Percentiles rank a stretch among this genome's conserved stretches.
phyloP scores from a whole-genome alignment of 2,329 filamentous ascomycete genomes.

The Verticillium albo-atrum region DNA sequence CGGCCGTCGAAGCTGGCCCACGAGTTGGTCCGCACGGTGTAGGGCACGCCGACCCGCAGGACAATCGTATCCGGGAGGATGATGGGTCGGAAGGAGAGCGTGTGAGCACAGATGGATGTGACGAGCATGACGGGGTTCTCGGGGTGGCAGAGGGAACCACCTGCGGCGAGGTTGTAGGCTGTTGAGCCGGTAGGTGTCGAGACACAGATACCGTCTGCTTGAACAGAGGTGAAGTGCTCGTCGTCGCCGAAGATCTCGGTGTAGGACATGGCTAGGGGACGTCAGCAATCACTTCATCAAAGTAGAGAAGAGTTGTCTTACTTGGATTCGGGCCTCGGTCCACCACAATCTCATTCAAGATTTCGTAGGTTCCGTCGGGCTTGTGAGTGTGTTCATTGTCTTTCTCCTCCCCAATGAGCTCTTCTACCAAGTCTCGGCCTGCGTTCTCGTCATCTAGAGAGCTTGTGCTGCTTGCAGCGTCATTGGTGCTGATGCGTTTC shows the following conservation, averaged over 20 bases:
- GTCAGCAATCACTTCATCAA: constrained; percentile 1
- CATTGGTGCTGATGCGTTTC: constrained; percentile 25
- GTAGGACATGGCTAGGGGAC: constrained; percentile 70
- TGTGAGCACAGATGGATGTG: constrained; percentile 92
- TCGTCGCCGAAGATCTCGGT: constrained; percentile 93
- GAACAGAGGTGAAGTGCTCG: constrained; percentile 89
- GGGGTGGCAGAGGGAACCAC: constrained; percentile 91
- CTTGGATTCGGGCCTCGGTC: constrained; percentile 91
- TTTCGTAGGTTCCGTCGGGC: constrained; percentile 81
- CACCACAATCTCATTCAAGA: constrained; percentile 94
- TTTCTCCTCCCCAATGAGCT: constrained; percentile 80
- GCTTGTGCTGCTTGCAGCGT: constrained; percentile 17
- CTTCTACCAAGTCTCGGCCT: constrained; percentile 73
- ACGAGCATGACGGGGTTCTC: constrained; percentile 96
- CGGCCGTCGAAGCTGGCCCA: constrained; percentile 99
- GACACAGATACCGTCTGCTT: constrained; percentile 89
- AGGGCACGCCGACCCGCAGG: constrained; percentile 87
- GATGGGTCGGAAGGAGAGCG: constrained; percentile 91
- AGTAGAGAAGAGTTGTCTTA: constrained; percentile 38
- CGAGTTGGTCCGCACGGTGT: constrained; percentile 79
- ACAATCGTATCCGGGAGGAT: constrained; percentile 96
- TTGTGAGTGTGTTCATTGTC: constrained; percentile 81
- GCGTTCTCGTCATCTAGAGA: constrained; percentile 33
- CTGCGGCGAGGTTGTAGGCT: constrained; percentile 81
- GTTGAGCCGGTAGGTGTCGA: constrained; percentile 93